Percentiles rank a stretch among this genome's conserved stretches.
Conservation (phyloP, 1,139 yeast genomes). For the Lodderomyces metapsilosis region DNA sequence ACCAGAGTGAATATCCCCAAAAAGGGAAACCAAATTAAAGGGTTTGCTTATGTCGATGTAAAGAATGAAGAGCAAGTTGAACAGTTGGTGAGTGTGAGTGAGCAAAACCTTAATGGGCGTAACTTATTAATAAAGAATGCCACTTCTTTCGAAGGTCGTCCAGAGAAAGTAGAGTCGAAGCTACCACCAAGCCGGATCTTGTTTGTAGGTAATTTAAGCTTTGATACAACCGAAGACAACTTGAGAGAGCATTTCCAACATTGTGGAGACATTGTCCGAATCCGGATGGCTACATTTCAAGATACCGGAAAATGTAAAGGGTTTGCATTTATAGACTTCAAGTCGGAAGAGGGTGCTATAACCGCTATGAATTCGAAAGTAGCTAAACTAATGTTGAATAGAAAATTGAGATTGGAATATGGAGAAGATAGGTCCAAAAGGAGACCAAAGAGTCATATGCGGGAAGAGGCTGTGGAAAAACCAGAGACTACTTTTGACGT, state of each 20-base stretch:
- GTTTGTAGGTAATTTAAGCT: conserved; percentile 90
- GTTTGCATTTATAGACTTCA: conserved; percentile 88
- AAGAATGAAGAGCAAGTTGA: conserved; percentile 59
- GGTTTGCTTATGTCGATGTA: conserved; percentile 91
- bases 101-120: conserved; percentile 74
- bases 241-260: conserved; percentile 75
- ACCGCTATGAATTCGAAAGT: conserved; percentile 73
- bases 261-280: conserved; percentile 76
- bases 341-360: conserved; percentile 77
- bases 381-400: conserved; percentile 65
- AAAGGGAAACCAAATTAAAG: conserved; percentile 61
- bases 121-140: conserved; percentile 82
- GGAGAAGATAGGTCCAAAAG: conserved; percentile 95
- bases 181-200: conserved; percentile 88
- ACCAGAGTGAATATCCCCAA: conserved; percentile 66
- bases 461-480: conserved; percentile 2
- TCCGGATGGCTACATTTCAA: conserved; percentile 96
- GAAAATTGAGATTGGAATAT: conserved; percentile 82
- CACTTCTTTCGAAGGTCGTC: conserved; percentile 84
- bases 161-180: conserved; percentile 49
- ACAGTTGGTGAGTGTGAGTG: conserved; percentile 68
- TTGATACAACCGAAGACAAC: conserved; percentile 84
- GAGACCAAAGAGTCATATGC: conserved; percentile 38
- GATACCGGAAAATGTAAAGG: conserved; percentile 97
- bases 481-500: conserved; percentile 18